Percentiles rank a stretch among this genome's conserved stretches.
phyloP scores from a whole-genome alignment of 2,329 filamentous ascomycete species.

The Pyrenophora teres region DNA sequence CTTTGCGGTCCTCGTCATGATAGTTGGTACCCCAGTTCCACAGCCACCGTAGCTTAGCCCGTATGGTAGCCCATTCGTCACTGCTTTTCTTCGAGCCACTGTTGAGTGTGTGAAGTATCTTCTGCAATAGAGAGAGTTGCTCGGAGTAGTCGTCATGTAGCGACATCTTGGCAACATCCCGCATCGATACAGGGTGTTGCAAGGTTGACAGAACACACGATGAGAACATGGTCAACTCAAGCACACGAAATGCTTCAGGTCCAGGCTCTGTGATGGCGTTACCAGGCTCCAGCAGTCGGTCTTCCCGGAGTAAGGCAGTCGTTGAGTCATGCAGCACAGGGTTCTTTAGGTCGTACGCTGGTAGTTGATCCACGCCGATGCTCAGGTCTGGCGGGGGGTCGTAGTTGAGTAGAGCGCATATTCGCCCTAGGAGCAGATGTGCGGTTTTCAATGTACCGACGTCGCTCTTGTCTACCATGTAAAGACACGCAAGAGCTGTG shows the following conservation, averaged over 20 bases:
- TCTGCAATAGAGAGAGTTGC: slow-evolving; percentile 64
- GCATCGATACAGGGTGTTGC: slow-evolving; percentile 49
- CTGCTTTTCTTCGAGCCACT: slow-evolving; percentile 64
- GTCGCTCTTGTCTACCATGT: slow-evolving; percentile 66
- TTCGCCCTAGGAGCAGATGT: slow-evolving; percentile 64
- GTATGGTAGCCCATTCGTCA: slow-evolving; percentile 53
- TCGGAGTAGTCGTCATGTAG: slow-evolving; percentile 67
- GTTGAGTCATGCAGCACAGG: slow-evolving; percentile 40
- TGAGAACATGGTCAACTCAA: slow-evolving; percentile 65
- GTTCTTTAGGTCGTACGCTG: slow-evolving; percentile 47
- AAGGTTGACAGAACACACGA: slow-evolving; percentile 51
- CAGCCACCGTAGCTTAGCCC: slow-evolving; percentile 73
- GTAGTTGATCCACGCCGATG: slow-evolving; percentile 49
- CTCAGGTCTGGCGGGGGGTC: slow-evolving; percentile 59
- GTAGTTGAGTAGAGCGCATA: slow-evolving; percentile 64
- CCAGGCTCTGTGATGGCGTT: slow-evolving; percentile 70
- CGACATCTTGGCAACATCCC: slow-evolving; percentile 61
- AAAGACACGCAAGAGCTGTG: slow-evolving; percentile 69
- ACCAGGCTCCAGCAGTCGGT: slow-evolving; percentile 59
- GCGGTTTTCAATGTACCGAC: slow-evolving; percentile 63
- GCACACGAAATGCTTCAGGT: slow-evolving; percentile 59
- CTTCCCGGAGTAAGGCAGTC: slow-evolving; percentile 46
- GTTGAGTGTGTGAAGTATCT: slow-evolving; percentile 61
- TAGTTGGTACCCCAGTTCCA: slow-evolving; percentile 68
- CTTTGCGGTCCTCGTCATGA: slow-evolving; percentile 45